A percentile compares a stretch with the other conserved stretches of the same genome.
Evolutionary conservation across 169 alveolate genomes (phyloP).

Genomic region (Plasmodium knowlesi): DNA sequence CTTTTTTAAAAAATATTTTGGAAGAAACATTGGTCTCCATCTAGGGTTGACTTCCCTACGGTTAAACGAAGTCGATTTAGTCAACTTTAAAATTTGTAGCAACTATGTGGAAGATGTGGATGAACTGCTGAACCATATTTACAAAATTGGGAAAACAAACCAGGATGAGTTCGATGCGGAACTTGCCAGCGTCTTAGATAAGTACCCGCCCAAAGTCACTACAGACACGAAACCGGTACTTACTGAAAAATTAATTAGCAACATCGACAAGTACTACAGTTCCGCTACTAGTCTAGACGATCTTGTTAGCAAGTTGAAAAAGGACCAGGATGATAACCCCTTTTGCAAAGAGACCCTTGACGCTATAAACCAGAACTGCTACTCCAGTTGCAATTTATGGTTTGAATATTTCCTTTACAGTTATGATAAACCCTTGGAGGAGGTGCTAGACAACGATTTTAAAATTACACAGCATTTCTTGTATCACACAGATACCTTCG

Average conservation of each 20-base stretch:
- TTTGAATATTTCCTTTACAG: constrained; percentile 50
- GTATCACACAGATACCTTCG: constrained; percentile 50
- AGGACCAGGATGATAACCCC: constrained; percentile 6
- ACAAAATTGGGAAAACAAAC: constrained; percentile 9
- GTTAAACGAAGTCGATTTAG: constrained; percentile 46
- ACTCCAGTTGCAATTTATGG: constrained; percentile 42
- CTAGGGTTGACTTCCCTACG: constrained; percentile 61
- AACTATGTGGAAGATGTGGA: constrained; percentile 43
- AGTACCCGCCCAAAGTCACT: constrained; percentile 11
- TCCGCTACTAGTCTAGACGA: constrained; percentile 33
- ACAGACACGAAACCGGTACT: constrained; percentile 12
- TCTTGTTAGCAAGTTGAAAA: constrained; percentile 21
- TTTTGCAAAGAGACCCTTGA: constrained; percentile 19
- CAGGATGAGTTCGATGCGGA: constrained; percentile 11
- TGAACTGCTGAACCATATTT: constrained; percentile 10
- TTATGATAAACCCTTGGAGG: constrained; percentile 51
- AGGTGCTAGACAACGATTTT: constrained; percentile 54
- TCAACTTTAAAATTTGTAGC: constrained; percentile 43
- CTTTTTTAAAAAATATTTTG: constrained; percentile 66
- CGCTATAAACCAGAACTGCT: constrained; percentile 26
- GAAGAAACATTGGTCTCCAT: constrained; percentile 56
- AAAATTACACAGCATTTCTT: constrained; percentile 52
- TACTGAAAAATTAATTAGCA: constrained; percentile 29
- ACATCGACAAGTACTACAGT: constrained; percentile 39
- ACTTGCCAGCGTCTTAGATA: background rate